phyloP scores from a whole-genome alignment of 164 flowering plant genomes.

The Liquidambar formosana region DNA sequence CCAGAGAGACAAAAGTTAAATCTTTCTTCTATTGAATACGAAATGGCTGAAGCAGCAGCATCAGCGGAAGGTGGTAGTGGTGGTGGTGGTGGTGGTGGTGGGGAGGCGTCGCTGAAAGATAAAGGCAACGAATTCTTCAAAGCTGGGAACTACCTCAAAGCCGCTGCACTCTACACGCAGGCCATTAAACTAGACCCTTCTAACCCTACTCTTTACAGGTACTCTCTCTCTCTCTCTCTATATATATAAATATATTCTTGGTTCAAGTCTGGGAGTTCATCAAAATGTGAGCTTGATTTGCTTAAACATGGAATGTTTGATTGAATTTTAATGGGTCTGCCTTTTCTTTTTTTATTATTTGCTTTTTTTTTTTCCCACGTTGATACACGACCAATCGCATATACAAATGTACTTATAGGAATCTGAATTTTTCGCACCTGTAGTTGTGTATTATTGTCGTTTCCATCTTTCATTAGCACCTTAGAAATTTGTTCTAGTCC shows the following conservation, averaged over 20 bases:
- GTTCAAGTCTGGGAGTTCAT: background rate
- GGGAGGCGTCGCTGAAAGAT: slow-evolving; percentile 60
- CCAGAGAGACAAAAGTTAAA: background rate
- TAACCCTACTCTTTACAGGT: slow-evolving; percentile 92
- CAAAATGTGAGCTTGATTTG: slow-evolving; percentile 1
- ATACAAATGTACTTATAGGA: no score
- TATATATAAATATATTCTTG: background rate
- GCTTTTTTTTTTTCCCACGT: background rate
- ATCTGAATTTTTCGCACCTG: no score
- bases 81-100: background rate
- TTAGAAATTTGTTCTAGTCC: no score
- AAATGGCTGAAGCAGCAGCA: slow-evolving; percentile 39
- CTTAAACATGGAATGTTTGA: no score
- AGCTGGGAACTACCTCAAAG: slow-evolving; percentile 90
- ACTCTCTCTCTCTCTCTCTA: background rate
- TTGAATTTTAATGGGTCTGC: slow-evolving; percentile 2
- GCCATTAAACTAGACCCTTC: slow-evolving; percentile 87
- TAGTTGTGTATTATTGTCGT: no score
- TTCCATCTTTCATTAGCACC: no score
- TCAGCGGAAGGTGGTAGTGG: slow-evolving; percentile 10
- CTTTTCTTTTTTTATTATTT: background rate
- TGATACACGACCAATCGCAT: no score
- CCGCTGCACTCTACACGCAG: slow-evolving; percentile 94
- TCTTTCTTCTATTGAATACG: background rate
- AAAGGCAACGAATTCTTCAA: slow-evolving; percentile 89